Conservation (phyloP, 1,284 basidiomycete species). For the Pseudozyma hubeiensis region DNA sequence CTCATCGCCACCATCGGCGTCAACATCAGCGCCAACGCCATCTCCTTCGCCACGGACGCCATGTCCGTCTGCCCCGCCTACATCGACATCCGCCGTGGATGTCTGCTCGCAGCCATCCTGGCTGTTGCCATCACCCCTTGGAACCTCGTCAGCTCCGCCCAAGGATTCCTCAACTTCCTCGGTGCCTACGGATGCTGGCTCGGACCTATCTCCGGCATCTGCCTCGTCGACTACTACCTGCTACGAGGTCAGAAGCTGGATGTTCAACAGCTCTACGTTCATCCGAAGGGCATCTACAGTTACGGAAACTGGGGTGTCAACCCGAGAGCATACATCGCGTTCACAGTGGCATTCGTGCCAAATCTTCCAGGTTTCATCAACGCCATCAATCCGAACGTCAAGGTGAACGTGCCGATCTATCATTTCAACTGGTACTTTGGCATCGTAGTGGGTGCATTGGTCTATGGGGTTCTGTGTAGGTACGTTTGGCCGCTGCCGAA, state of each 20-base stretch:
- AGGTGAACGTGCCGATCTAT: constrained; percentile 29
- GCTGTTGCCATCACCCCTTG: constrained; percentile 26
- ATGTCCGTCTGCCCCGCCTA: constrained; percentile 26
- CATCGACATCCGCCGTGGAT: constrained; percentile 24
- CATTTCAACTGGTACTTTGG: constrained; percentile 42
- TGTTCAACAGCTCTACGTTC: constrained; percentile 29
- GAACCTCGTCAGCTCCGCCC: constrained; percentile 24
- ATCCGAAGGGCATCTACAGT: constrained; percentile 26
- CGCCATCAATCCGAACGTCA: constrained; percentile 29
- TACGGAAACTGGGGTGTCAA: constrained; percentile 27
- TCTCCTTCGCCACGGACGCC: constrained; percentile 31
- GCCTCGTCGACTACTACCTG: constrained; percentile 28
- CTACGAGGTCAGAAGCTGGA: constrained; percentile 17
- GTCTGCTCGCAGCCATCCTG: constrained; percentile 17
- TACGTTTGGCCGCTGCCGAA: constrained; percentile 25
- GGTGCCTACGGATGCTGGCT: constrained; percentile 40
- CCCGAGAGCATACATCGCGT: constrained; percentile 28
- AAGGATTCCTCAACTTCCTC: constrained; percentile 36
- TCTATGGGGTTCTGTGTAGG: constrained; percentile 24
- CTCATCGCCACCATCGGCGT: constrained; percentile 32
- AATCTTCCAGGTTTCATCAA: constrained; percentile 39
- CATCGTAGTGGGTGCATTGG: constrained; percentile 8
- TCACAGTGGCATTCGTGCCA: constrained; percentile 25
- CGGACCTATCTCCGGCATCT: constrained; percentile 20
- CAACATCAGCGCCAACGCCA: constrained; percentile 28